phyloP scores from a whole-genome alignment of 2,329 filamentous ascomycete species.

The Paecilomyces formosus region DNA sequence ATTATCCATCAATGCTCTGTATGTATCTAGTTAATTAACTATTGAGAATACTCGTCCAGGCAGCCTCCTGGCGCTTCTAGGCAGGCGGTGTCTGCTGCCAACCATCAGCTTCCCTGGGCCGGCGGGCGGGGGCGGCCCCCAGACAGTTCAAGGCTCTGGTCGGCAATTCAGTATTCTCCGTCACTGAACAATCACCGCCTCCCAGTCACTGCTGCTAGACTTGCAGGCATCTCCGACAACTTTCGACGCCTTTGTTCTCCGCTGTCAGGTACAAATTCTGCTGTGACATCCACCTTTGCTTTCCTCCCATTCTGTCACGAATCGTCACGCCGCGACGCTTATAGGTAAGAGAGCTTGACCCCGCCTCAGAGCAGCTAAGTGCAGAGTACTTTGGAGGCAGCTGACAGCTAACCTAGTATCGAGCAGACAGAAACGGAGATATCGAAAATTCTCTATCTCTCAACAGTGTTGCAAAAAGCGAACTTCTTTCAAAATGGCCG shows the following conservation, averaged over 20 bases:
- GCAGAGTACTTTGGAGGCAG: neutral
- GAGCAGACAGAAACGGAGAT: neutral
- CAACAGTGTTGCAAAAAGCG: neutral
- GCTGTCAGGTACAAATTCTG: neutral
- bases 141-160: neutral
- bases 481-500: conserved; percentile 15
- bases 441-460: neutral
- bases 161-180: neutral
- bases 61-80: neutral
- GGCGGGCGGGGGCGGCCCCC: neutral
- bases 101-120: neutral
- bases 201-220: neutral
- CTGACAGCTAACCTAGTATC: neutral
- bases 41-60: neutral
- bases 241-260: neutral
- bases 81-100: neutral
- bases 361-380: neutral
- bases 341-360: neutral
- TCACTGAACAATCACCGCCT: neutral
- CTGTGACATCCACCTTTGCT: neutral
- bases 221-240: neutral
- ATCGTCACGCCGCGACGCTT: neutral
- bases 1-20: neutral
- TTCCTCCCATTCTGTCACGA: neutral
- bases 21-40: too few relatives aligned